Evolutionary conservation across 148 eudicot genomes (phyloP).

Genomic region (Fagopyrum esculentum): DNA sequence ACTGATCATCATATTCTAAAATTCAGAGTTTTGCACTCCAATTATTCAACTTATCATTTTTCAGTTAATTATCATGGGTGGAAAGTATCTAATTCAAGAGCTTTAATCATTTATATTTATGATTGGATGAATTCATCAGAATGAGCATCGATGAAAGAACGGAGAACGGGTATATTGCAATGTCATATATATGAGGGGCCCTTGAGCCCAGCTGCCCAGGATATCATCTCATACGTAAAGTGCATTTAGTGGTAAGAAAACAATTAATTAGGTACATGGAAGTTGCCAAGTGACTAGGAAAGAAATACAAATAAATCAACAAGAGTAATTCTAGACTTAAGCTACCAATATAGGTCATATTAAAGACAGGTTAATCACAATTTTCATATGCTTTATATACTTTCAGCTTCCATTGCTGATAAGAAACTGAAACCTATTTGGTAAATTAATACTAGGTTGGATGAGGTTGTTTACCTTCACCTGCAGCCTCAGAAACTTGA

Average conservation of each 20-base stretch:
- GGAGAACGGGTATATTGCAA: background rate
- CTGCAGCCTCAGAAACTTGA: conserved; percentile 60
- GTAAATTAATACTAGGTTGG: background rate
- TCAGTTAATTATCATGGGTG: background rate
- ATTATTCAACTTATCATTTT: background rate
- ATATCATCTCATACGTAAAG: conserved; percentile 2
- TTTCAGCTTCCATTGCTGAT: background rate
- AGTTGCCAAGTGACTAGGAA: too few relatives aligned
- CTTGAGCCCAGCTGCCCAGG: background rate
- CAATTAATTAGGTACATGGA: too few relatives aligned
- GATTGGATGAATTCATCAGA: background rate
- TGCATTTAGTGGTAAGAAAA: background rate
- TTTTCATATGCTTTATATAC: background rate
- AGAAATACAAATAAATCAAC: too few relatives aligned
- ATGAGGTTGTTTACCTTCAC: conserved; percentile 41
- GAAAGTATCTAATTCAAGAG: background rate
- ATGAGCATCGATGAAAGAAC: background rate
- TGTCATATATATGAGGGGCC: background rate
- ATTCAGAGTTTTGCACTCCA: background rate
- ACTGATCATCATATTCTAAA: background rate
- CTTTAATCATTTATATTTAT: background rate
- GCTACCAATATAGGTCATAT: background rate
- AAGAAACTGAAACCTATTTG: background rate
- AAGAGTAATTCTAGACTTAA: background rate
- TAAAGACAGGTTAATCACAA: background rate